A percentile compares a stretch with the other conserved stretches of the same genome.
phyloP scores from a whole-genome alignment of 2,329 filamentous ascomycete genomes.

The Claviceps africana region DNA sequence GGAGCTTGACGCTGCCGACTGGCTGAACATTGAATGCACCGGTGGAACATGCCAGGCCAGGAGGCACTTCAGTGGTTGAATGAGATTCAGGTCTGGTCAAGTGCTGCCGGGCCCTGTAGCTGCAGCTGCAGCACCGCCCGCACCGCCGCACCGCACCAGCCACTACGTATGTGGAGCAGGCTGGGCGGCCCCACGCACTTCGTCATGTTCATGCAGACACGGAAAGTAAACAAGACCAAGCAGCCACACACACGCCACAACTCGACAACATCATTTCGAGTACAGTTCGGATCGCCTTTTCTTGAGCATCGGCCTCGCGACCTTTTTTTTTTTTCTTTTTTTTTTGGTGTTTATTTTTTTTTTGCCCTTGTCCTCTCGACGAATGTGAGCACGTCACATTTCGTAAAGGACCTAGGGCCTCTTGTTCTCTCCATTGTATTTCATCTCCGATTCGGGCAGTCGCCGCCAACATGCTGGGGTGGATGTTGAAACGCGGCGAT shows the following conservation, averaged over 20 bases:
- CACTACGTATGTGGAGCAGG: too few species aligned
- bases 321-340: neutral
- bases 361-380: neutral
- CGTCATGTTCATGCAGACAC: neutral
- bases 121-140: too few species aligned
- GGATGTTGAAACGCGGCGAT: constrained; percentile 38
- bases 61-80: too few species aligned
- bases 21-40: too few species aligned
- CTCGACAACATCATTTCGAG: neutral
- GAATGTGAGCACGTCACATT: neutral
- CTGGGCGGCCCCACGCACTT: neutral
- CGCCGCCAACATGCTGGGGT: constrained; percentile 36
- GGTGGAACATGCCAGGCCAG: too few species aligned
- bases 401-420: neutral
- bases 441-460: neutral
- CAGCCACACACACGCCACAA: neutral
- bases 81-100: neutral
- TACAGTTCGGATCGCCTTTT: neutral
- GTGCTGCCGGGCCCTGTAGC: neutral
- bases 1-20: too few species aligned
- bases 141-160: too few species aligned
- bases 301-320: neutral
- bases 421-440: neutral
- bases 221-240: neutral
- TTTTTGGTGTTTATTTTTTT: too few species aligned